Evolutionary conservation across 495 filamentous ascomycete genomes (phyloP), one percentile per base, ranked within the genome.

Genomic region (Podospora australis): DNA sequence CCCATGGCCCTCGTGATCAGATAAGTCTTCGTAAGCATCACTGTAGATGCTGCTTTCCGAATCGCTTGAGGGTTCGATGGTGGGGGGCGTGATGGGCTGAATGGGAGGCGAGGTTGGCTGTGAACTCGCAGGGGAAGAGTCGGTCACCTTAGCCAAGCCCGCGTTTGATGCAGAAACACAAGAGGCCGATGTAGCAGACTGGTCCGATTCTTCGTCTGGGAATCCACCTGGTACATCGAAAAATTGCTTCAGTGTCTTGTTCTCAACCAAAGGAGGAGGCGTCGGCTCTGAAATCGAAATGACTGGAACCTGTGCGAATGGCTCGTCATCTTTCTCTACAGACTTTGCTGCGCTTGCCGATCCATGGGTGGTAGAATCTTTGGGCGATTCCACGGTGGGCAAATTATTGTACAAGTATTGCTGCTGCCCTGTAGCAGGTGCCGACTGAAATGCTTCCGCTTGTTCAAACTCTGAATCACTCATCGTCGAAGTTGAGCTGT

Each of bases 21-120:
- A 73, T 2, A 86, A 66, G 45, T 88, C 85, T 58, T 95, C 90
- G 34, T 82, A 82, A 2, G 90, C 90, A 73, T 96, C 90, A 57
- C 87, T 92, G 64, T 91, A 96, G 39, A 91, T 75, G 63, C 86
- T 91, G 49, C 54, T 56, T 24, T 57, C 64, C 0, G 66, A 70
- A 41, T 69, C 65, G 40, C 41, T 63, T 7, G 62, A 57, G 5
- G 41, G 42, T n/a, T 59, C 53, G 17, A 39, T 49, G 4, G 10
- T 25, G 32, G 43, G 11, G 2, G 29, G 23, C 13, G 40, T 16
- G 6, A 30, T 29, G 10, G 43, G 6, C 1, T 46, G 44, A 14
- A 21, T 32, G 1, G 36, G 19, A 4, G 45, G 9, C 2, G 40
- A 44, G 5, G 42, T 19, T 11, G 39, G 21, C 5, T 28, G 28